Percentiles rank a stretch among this genome's conserved stretches.
Conservation (phyloP, 257 asterid species). For the Jasminum sambac region DNA sequence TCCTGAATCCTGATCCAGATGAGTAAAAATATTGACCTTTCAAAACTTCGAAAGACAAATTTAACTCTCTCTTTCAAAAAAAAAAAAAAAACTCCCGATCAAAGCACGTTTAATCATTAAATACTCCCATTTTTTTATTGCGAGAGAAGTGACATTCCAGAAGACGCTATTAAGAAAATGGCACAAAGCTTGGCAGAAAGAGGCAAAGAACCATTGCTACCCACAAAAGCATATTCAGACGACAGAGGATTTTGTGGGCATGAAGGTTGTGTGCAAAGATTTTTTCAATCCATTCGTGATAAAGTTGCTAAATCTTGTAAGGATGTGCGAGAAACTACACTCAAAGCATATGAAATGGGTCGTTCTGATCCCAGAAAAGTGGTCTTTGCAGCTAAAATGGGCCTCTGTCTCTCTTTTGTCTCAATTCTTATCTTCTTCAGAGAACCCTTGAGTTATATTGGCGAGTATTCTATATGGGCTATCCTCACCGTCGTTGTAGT, state of each 20-base stretch:
- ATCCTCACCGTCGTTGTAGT: slow-evolving; percentile 47
- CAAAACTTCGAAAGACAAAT: neutral
- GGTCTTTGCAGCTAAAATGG: slow-evolving; percentile 49
- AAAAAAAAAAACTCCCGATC: neutral
- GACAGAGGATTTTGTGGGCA: slow-evolving; percentile 1
- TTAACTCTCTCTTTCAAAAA: neutral
- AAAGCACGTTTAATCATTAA: too few species aligned
- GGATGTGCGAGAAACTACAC: slow-evolving; percentile 6
- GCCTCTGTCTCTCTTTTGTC: slow-evolving; percentile 41
- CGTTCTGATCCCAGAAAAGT: slow-evolving; percentile 48
- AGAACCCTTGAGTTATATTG: slow-evolving; percentile 41
- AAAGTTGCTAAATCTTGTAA: slow-evolving; percentile 14
- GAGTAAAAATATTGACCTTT: neutral
- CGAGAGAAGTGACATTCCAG: neutral
- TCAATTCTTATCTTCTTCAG: slow-evolving; percentile 50
- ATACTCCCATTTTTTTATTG: neutral
- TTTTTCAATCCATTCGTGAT: neutral
- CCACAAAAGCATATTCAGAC: slow-evolving; percentile 10
- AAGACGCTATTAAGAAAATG: neutral
- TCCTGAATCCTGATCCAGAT: neutral
- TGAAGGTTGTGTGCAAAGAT: neutral
- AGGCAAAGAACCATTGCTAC: slow-evolving; percentile 25
- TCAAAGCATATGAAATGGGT: slow-evolving; percentile 42
- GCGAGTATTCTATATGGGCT: slow-evolving; percentile 46
- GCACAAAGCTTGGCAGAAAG: slow-evolving; percentile 17